Evolutionary conservation across 768 basidiomycete genomes (phyloP).

Genomic region (Boletus rubescentipes): DNA sequence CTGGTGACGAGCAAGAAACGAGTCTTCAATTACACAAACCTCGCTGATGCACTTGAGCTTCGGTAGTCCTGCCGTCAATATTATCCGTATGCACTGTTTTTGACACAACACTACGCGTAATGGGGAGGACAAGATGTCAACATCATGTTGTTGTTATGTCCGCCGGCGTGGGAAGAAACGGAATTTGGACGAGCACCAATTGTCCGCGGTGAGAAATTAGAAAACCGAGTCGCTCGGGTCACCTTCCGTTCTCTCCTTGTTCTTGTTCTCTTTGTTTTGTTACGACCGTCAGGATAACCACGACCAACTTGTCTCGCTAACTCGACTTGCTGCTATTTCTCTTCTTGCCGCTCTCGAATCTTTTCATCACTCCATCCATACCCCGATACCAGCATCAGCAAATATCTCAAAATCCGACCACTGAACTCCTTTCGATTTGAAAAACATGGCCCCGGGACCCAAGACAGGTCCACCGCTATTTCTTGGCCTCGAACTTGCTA

Average conservation of each 20-base stretch:
- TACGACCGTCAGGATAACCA: slow-evolving; percentile 28
- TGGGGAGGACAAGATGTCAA: slow-evolving; percentile 33
- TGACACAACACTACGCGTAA: slow-evolving; percentile 47
- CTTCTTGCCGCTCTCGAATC: slow-evolving; percentile 14
- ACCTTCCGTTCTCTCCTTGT: slow-evolving; percentile 8
- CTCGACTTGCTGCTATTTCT: slow-evolving; percentile 4
- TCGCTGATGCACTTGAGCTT: slow-evolving; percentile 13
- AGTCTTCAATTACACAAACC: neutral
- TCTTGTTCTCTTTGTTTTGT: slow-evolving; percentile 11
- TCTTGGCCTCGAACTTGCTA: slow-evolving; percentile 82
- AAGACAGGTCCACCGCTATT: slow-evolving; percentile 58
- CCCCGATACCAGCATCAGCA: slow-evolving; percentile 30
- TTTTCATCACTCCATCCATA: slow-evolving; percentile 20
- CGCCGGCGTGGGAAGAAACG: slow-evolving; percentile 30
- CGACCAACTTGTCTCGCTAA: slow-evolving; percentile 6
- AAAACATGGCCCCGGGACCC: slow-evolving; percentile 33
- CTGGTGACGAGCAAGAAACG: slow-evolving; percentile 46
- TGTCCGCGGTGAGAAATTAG: slow-evolving; percentile 17
- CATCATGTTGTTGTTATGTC: slow-evolving; percentile 4
- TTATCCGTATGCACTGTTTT: slow-evolving; percentile 14
- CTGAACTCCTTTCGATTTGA: slow-evolving; percentile 3
- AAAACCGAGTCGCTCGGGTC: slow-evolving; percentile 15
- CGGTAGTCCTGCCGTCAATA: slow-evolving; percentile 51
- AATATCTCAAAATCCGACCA: slow-evolving; percentile 13
- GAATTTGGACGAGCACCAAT: slow-evolving; percentile 13